Conservation (phyloP, 306 rosid genomes). For the Comarum palustre region DNA sequence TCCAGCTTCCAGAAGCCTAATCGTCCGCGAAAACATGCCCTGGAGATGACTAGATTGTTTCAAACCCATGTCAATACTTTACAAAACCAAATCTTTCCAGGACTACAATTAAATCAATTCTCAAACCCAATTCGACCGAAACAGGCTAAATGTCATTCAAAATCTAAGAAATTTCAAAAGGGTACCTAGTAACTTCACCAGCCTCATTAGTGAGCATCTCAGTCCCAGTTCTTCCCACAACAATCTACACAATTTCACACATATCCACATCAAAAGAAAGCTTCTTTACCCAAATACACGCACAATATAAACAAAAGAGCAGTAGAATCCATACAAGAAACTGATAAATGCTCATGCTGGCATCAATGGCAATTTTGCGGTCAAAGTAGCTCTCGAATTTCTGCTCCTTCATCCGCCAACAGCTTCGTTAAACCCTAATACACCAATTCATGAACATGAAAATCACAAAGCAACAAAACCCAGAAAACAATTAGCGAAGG, state of each 20-base stretch:
- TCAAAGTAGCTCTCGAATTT: conserved; percentile 90
- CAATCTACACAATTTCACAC: conserved; percentile 59
- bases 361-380: conserved; percentile 92
- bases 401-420: conserved; percentile 94
- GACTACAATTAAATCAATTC: neutral
- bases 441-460: conserved; percentile 11
- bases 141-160: neutral
- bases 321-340: conserved; percentile 57
- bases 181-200: conserved; percentile 94
- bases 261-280: conserved; percentile 20
- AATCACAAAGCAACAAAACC: neutral
- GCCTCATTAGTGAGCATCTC: conserved; percentile 97
- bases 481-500: neutral
- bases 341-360: conserved; percentile 99
- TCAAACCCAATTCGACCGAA: conserved; percentile 3
- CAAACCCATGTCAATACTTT: conserved; percentile 22
- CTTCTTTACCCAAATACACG: neutral
- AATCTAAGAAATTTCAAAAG: neutral
- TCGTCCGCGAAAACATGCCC: conserved; percentile 91
- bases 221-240: conserved; percentile 90
- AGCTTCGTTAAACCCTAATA: conserved; percentile 98
- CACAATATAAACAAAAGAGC: neutral
- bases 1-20: conserved; percentile 94
- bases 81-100: neutral
- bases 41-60: conserved; percentile 72